Conservation (phyloP, 116 monocot genomes). For the Trichopus zeylanicus region DNA sequence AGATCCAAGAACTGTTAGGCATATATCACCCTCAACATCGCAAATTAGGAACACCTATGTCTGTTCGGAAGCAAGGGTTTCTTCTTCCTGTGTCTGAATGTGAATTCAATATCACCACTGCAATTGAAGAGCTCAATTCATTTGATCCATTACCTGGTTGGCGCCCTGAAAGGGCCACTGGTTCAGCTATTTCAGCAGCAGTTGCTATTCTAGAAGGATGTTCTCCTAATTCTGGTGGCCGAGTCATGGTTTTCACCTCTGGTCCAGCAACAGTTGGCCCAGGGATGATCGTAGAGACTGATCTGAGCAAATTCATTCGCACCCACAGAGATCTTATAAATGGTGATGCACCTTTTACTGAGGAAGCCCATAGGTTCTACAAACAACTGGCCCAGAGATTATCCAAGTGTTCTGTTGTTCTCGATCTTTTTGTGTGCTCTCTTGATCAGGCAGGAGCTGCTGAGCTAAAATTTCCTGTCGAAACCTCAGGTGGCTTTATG, state of each 20-base stretch:
- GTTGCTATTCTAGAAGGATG: constrained; percentile 78
- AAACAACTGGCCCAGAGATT: constrained; percentile 49
- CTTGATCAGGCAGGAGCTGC: constrained; percentile 93
- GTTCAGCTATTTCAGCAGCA: constrained; percentile 71
- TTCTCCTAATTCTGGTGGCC: constrained; percentile 37
- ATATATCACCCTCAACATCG: constrained; percentile 20
- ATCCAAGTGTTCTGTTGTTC: constrained; percentile 48
- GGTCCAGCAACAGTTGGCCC: constrained; percentile 84
- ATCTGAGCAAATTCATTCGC: constrained; percentile 63
- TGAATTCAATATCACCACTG: constrained; percentile 81
- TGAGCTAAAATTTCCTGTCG: constrained; percentile 72
- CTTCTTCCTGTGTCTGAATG: constrained; percentile 71
- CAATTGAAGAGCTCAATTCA: constrained; percentile 60
- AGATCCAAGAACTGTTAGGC: constrained; percentile 70
- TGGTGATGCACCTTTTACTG: constrained; percentile 36
- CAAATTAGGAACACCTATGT: constrained; percentile 22
- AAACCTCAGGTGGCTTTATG: constrained; percentile 77
- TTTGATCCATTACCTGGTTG: constrained; percentile 29
- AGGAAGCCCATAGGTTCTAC: constrained; percentile 62
- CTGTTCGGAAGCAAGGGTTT: constrained; percentile 47
- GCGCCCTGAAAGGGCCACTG: constrained; percentile 69
- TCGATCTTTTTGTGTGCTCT: constrained; percentile 97
- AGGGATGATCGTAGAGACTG: constrained; percentile 68
- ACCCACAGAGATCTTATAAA: constrained; percentile 69
- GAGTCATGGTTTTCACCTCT: constrained; percentile 87